Percentiles rank a stretch among this genome's conserved stretches.
Evolutionary conservation across 2,329 filamentous ascomycete species (phyloP).

Genomic region (Nemania diffusa): DNA sequence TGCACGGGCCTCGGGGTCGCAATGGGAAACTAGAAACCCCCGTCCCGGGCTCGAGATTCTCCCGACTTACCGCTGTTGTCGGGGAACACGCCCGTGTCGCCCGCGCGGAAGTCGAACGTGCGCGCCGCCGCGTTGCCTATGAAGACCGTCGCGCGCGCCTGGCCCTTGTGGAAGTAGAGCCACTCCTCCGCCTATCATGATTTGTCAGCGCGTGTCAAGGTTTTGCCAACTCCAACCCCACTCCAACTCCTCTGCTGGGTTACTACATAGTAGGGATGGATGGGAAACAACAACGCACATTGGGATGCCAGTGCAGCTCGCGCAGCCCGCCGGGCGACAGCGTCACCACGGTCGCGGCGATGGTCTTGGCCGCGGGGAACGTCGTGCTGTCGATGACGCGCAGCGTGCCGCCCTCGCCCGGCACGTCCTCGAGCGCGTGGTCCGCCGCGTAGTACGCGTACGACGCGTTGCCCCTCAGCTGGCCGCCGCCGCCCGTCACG

Average conservation of each 20-base stretch:
- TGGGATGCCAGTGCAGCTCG: constrained; percentile 77
- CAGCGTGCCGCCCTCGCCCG: constrained; percentile 70
- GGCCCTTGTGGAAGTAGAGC: constrained; percentile 75
- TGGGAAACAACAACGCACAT: constrained; percentile 61
- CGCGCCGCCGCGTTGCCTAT: constrained; percentile 68
- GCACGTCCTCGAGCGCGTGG: constrained; percentile 65
- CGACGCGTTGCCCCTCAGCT: constrained; percentile 66
- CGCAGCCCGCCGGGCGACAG: constrained; percentile 71
- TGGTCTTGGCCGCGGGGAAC: constrained; percentile 72
- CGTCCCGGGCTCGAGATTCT: not conserved
- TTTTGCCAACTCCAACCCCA: not conserved
- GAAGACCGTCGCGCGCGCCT: constrained; percentile 71
- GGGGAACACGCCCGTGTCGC: constrained; percentile 76
- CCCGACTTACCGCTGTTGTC: constrained; percentile 65
- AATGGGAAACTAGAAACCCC: no score
- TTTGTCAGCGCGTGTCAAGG: no score
- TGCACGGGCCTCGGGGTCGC: not conserved
- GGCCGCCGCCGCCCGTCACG: constrained; percentile 58
- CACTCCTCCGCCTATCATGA: constrained; percentile 71
- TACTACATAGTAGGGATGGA: not conserved
- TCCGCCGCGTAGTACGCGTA: constrained; percentile 70
- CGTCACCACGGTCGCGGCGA: constrained; percentile 72
- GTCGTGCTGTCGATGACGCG: constrained; percentile 74
- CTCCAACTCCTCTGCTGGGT: constrained; percentile 15
- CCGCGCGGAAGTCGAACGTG: constrained; percentile 73